Evolutionary conservation across 2,329 filamentous ascomycete genomes (phyloP), one percentile per base, ranked within the genome.

Genomic region (Exserohilum rostratum): DNA sequence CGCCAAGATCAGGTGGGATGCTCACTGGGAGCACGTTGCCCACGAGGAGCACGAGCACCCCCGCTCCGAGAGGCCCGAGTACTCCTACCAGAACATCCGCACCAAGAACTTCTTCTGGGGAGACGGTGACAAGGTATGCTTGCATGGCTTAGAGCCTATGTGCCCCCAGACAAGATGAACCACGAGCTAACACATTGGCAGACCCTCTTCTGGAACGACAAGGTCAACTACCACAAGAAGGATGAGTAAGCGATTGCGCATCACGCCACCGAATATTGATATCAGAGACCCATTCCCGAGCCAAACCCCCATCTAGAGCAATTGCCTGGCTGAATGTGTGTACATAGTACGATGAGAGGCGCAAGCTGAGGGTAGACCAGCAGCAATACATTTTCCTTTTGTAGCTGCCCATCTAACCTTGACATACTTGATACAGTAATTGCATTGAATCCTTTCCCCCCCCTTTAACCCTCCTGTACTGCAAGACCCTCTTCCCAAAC

Each of bases 41-140:
- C 93, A 98, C 81, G 80, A 90, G 46, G 55, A 58, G 52, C 55
- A 58, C 51, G 55, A 58, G 78, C 51, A 59, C 47, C 90, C 95
- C 65, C 83, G 93, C 67, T 91, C 96, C 83, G 95, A 99, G 82
- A 89, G 90, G 74, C 80, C 85, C 71, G 91, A 98, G 83, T 99
- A 98, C 81, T 82, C 92, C 57, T 99, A 96, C 87, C 91, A 96
- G 86, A 99, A 99, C 85, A 90, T 99, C 78, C 90, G 95, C 77
- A 85, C 86, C 77, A 97, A 95, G 88, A 97, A 96, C 86, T 99
- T 80, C 84, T 87, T 86, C 73, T 99, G 90, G 90, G 93, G 93
- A 66, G 84, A 98, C 75, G 95, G 95, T 75, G 95, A 99, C 82
- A 95, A 98, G 90, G 90, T 91, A 65, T 71, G 83, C 6, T 31